Percentiles rank a stretch among this genome's conserved stretches.
phyloP scores from a whole-genome alignment of 345 rosid genomes.

The Lenwebbia sp. region DNA sequence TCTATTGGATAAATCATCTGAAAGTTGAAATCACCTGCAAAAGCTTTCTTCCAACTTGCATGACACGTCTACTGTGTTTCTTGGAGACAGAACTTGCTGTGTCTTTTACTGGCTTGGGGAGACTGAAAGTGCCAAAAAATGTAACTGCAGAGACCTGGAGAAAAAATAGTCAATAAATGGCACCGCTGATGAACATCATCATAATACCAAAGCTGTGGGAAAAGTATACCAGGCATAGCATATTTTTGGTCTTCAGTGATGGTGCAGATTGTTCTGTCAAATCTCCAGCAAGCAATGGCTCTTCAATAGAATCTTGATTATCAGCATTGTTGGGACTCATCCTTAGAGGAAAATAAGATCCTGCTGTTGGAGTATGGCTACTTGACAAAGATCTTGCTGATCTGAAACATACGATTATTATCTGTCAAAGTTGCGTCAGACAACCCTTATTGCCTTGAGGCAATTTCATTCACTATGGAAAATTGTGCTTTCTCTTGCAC shows the following conservation, averaged over 20 bases:
- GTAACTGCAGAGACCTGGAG: conserved; percentile 43
- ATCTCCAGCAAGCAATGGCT: conserved; percentile 52
- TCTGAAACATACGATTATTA: conserved; percentile 19
- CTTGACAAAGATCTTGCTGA: conserved; percentile 79
- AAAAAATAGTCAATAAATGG: neutral
- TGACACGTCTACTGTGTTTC: conserved; percentile 29
- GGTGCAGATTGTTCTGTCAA: conserved; percentile 21
- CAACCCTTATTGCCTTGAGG: neutral
- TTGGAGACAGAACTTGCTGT: conserved; percentile 9
- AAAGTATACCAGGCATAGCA: conserved; percentile 56
- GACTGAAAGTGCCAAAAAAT: conserved; percentile 43
- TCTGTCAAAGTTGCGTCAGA: neutral
- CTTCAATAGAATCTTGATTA: conserved; percentile 25
- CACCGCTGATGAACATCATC: neutral
- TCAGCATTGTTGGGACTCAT: conserved; percentile 30
- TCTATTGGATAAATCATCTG: neutral
- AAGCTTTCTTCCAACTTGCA: conserved; percentile 47
- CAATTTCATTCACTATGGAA: neutral
- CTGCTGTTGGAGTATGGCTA: conserved; percentile 59
- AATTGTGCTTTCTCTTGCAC: neutral
- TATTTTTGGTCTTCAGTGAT: conserved; percentile 34
- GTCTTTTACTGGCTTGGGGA: conserved; percentile 12
- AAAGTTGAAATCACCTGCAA: conserved; percentile 37
- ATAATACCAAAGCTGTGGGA: neutral
- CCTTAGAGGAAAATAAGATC: conserved; percentile 44